A percentile compares a stretch with the other conserved stretches of the same genome.
These are phyloP conservation scores for Sporothrix pallida DNA, from an alignment of 2,329 filamentous ascomycete genomes.

Conservation along the genomic window DNA sequence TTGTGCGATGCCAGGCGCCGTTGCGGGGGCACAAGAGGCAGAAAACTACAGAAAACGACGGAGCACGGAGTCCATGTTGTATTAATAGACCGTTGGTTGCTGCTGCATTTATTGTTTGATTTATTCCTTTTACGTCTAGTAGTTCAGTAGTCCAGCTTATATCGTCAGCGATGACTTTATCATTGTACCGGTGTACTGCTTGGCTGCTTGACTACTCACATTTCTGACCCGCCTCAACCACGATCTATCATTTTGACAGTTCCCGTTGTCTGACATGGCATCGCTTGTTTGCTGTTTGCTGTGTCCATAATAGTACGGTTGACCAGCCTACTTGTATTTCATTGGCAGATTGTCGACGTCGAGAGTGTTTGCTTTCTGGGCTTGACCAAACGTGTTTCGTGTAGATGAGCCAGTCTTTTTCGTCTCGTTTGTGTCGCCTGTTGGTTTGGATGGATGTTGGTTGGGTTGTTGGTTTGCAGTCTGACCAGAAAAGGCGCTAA, in stretches of 20 bases:
- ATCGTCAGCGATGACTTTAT: neutral
- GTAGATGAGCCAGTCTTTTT: slow-evolving; percentile 11
- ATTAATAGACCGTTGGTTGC: neutral
- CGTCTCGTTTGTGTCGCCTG: neutral
- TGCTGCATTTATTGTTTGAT: neutral
- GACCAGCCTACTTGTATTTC: neutral
- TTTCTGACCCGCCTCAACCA: neutral
- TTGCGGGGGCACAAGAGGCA: slow-evolving; percentile 6
- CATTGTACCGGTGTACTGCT: too few species aligned
- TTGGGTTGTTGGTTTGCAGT: neutral
- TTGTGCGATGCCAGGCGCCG: slow-evolving; percentile 10
- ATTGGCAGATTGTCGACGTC: neutral
- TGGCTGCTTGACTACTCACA: neutral
- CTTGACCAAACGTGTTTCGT: slow-evolving; percentile 20
- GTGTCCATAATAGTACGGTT: too few species aligned
- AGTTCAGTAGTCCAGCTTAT: neutral
- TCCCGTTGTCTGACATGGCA: slow-evolving; percentile 10
- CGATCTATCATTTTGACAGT: slow-evolving; percentile 25
- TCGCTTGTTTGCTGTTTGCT: neutral
- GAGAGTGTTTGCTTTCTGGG: neutral
- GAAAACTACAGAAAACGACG: neutral
- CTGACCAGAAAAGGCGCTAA: too few species aligned
- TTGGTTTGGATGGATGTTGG: neutral
- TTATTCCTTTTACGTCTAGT: neutral
- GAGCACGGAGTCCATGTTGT: slow-evolving; percentile 17